A percentile compares a stretch with the other conserved stretches of the same genome.
phyloP scores from a whole-genome alignment of 441 rosid species.

The Theobroma grandiflorum region DNA sequence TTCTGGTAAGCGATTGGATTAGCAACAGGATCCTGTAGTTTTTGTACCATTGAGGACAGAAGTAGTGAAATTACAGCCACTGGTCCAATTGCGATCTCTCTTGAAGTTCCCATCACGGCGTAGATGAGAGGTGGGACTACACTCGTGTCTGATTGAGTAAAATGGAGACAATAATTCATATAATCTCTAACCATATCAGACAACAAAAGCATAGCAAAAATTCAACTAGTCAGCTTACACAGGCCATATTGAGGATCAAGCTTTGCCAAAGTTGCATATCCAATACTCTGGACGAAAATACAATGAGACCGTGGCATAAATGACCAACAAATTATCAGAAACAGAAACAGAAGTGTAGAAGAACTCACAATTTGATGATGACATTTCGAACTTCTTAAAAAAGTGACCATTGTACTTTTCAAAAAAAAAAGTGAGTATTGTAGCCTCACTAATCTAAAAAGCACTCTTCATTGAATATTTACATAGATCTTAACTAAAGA shows the following conservation, averaged over 20 bases:
- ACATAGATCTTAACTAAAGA: neutral
- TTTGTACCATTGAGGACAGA: constrained; percentile 72
- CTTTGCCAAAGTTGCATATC: constrained; percentile 92
- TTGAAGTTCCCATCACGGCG: constrained; percentile 92
- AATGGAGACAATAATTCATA: neutral
- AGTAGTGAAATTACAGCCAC: constrained; percentile 96
- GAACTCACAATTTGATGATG: neutral
- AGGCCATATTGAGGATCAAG: constrained; percentile 96
- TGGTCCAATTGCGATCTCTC: constrained; percentile 91
- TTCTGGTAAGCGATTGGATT: constrained; percentile 71
- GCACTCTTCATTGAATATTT: neutral
- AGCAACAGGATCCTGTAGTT: constrained; percentile 64
- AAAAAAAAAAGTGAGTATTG: neutral
- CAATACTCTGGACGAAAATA: constrained; percentile 63
- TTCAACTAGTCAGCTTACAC: constrained; percentile 56
- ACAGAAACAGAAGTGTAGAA: neutral
- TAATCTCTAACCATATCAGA: neutral
- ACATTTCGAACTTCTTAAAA: neutral
- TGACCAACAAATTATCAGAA: neutral
- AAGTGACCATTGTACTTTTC: neutral
- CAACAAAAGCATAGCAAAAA: neutral
- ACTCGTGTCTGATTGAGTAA: constrained; percentile 68
- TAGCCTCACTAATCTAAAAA: constrained; percentile 5
- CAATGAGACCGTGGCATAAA: neutral
- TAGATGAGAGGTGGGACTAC: constrained; percentile 88